A percentile compares a stretch with the other conserved stretches of the same genome.
Conservation (phyloP, 208 protist species). For the Balamuthia mandrillaris region DNA sequence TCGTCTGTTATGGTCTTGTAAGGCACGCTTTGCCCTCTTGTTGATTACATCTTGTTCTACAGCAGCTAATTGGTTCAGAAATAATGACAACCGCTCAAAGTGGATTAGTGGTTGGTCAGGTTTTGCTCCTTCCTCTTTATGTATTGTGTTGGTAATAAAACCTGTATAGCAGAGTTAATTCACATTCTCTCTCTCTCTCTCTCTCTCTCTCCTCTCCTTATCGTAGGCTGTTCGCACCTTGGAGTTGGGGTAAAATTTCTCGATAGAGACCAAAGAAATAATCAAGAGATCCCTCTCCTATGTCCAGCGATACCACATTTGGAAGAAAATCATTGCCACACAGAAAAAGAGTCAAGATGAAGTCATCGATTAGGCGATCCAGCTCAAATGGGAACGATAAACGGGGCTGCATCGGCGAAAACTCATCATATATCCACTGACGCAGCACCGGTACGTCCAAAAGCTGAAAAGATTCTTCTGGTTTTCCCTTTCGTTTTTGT, state of each 20-base stretch:
- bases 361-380: conserved; percentile 47
- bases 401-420: conserved; percentile 44
- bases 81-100: neutral
- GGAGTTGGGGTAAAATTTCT: neutral
- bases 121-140: no score
- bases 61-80: neutral
- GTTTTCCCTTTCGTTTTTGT: neutral
- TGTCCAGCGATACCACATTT: conserved; percentile 27
- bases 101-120: no score
- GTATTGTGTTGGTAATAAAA: no score
- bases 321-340: conserved; percentile 54
- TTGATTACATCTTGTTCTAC: neutral
- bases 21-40: no score
- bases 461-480: conserved; percentile 55
- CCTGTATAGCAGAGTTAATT: no score
- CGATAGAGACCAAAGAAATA: conserved; percentile 5
- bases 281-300: conserved; percentile 4
- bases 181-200: neutral
- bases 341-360: conserved; percentile 44
- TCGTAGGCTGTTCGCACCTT: neutral
- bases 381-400: conserved; percentile 16
- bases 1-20: no score
- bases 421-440: conserved; percentile 89
- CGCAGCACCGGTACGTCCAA: conserved; percentile 84
- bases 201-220: neutral